These are phyloP conservation scores for Dactylis glomerata DNA, from an alignment of 176 grass and related monocot species.

Conservation along the genomic window DNA sequence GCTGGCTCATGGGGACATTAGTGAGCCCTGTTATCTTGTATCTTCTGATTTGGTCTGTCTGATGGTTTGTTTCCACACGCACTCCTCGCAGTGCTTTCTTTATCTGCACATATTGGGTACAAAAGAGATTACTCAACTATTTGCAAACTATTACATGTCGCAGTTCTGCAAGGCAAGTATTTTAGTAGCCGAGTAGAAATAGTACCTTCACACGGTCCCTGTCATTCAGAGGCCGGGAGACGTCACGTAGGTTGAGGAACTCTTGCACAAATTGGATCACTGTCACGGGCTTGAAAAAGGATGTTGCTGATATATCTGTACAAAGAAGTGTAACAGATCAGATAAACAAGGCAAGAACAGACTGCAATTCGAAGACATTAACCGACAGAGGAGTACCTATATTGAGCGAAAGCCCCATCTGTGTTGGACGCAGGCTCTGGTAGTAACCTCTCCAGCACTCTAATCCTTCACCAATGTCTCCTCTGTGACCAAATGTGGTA, in stretches of 20 bases:
- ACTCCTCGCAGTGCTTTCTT: slow-evolving; percentile 71
- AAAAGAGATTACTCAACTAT: neutral
- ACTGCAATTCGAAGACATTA: neutral
- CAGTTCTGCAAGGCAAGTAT: neutral
- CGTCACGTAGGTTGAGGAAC: slow-evolving; percentile 44
- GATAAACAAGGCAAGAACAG: neutral
- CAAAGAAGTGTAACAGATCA: neutral
- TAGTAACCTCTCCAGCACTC: slow-evolving; percentile 95
- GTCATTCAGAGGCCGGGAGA: slow-evolving; percentile 41
- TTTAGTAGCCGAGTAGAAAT: neutral
- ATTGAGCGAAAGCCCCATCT: slow-evolving; percentile 88
- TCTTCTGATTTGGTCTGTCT: slow-evolving; percentile 47
- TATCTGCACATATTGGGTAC: slow-evolving; percentile 37
- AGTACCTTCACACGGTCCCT: slow-evolving; percentile 62
- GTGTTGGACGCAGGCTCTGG: slow-evolving; percentile 81
- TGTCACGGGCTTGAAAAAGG: slow-evolving; percentile 69
- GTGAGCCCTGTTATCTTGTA: slow-evolving; percentile 85
- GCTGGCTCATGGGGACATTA: slow-evolving; percentile 42
- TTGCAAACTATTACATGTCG: neutral
- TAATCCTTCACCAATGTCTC: slow-evolving; percentile 68
- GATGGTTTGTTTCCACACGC: slow-evolving; percentile 64
- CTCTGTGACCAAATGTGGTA: slow-evolving; percentile 45
- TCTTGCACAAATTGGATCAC: slow-evolving; percentile 57
- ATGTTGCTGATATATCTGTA: slow-evolving; percentile 84
- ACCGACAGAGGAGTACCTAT: slow-evolving; percentile 40